A percentile compares a stretch with the other conserved stretches of the same genome.
Evolutionary conservation across 805 yeast genomes (phyloP).

Genomic region (Komagataella pastoris): DNA sequence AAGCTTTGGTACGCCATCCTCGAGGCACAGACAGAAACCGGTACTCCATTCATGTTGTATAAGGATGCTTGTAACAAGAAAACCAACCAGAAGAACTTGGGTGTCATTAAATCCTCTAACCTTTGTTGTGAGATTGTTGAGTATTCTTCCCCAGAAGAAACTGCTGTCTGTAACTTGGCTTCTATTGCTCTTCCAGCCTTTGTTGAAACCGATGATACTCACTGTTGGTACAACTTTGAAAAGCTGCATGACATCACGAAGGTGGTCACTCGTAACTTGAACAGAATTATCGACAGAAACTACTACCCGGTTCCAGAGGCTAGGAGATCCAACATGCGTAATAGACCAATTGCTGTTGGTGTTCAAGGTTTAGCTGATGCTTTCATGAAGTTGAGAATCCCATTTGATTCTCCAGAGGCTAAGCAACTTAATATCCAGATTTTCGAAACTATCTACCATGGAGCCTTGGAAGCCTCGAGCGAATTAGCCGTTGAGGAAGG

Average conservation of each 20-base stretch:
- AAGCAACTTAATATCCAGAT: slow-evolving; percentile 43
- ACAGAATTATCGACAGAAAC: slow-evolving; percentile 42
- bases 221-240: slow-evolving; percentile 38
- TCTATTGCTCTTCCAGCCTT: slow-evolving; percentile 46
- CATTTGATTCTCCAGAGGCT: slow-evolving; percentile 46
- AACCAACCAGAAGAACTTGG: slow-evolving; percentile 48
- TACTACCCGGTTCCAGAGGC: slow-evolving; percentile 46
- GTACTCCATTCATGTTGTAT: slow-evolving; percentile 52
- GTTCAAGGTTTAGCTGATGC: slow-evolving; percentile 53
- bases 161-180: slow-evolving; percentile 50
- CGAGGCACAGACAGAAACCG: slow-evolving; percentile 54
- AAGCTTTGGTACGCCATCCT: slow-evolving; percentile 47
- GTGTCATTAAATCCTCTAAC: slow-evolving; percentile 45
- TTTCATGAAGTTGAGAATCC: slow-evolving; percentile 40
- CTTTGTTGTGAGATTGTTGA: slow-evolving; percentile 54
- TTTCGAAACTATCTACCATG: slow-evolving; percentile 50
- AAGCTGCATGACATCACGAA: slow-evolving; percentile 41
- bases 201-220: slow-evolving; percentile 28
- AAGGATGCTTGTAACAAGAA: slow-evolving; percentile 49
- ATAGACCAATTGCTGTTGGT: slow-evolving; percentile 52
- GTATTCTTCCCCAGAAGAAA: slow-evolving; percentile 43
- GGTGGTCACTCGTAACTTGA: slow-evolving; percentile 40
- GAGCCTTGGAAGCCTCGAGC: slow-evolving; percentile 40
- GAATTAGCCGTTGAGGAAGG: slow-evolving; percentile 42
- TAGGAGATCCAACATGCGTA: slow-evolving; percentile 36